Evolutionary conservation across 169 alveolate species (phyloP).

Genomic region (Plasmodium cynomolgi): DNA sequence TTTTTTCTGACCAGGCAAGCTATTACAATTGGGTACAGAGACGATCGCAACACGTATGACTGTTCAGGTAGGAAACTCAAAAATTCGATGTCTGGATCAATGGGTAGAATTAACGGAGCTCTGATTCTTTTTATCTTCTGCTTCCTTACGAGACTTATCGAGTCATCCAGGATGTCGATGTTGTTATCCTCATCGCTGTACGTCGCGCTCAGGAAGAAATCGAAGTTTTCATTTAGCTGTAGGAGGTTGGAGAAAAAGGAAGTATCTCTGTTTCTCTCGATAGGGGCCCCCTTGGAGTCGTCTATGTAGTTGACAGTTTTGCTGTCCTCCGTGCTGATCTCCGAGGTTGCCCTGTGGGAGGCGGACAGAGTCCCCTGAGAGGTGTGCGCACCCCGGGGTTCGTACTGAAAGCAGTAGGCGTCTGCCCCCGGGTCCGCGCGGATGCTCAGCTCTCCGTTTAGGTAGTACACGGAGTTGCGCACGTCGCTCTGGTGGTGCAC

Average conservation of each 20-base stretch:
- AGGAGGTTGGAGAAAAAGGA: constrained; percentile 64
- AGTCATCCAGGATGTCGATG: constrained; percentile 64
- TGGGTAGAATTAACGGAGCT: constrained; percentile 52
- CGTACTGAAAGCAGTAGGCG: constrained; percentile 25
- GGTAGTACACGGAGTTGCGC: constrained; percentile 45
- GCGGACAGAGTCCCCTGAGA: background rate
- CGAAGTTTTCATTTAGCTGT: constrained; percentile 56
- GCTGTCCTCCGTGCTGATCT: constrained; percentile 17
- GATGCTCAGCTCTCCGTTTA: constrained; percentile 27
- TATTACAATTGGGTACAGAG: constrained; percentile 71
- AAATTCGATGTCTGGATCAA: constrained; percentile 62
- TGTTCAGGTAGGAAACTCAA: constrained; percentile 69
- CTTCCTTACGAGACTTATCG: constrained; percentile 61
- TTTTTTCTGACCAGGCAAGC: constrained; percentile 70
- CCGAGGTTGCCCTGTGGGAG: background rate
- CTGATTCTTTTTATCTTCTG: constrained; percentile 49
- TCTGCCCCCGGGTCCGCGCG: constrained; percentile 5
- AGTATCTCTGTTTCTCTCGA: constrained; percentile 43
- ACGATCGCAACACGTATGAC: constrained; percentile 59
- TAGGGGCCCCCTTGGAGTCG: constrained; percentile 30
- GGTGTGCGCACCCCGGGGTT: background rate
- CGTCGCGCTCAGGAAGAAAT: constrained; percentile 30
- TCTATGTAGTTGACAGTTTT: constrained; percentile 34
- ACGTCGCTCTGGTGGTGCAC: background rate
- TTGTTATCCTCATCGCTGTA: constrained; percentile 64